Evolutionary conservation across 768 basidiomycete genomes (phyloP), one percentile per base, ranked within the genome.

Genomic region (Paxillus rubicundulus): DNA sequence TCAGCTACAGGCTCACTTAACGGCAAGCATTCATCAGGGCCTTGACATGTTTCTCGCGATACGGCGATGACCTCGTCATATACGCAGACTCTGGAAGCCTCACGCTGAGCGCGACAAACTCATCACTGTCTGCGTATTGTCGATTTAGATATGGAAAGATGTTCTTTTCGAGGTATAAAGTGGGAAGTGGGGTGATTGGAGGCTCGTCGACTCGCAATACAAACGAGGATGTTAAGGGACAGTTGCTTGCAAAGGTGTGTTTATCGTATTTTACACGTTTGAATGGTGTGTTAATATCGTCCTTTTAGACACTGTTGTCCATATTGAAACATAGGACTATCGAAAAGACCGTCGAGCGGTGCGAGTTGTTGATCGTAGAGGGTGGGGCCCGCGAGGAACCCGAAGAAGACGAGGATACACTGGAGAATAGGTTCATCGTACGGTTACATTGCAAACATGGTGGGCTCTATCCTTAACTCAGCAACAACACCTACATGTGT

Each of bases 361-460:
- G 89, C 62, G 89, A 90, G 59, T 64, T 93, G 46, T 80, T 82
- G 5, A 80, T 92, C 47, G 65, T 81, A 4, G 86, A 90, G 53
- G 76, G 72, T 38, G 78, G 76, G 8, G 57, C 67, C 13, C 52
- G 58, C n/a, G 59, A 62, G 9, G 68, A 70, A 4, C 63, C 71
- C 16, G 66, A 67, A 9, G 71, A 69, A 21, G 69, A 70, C 10
- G 64, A 66, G 54, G 87, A 90, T 57, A 74, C 79, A 44, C 72
- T 89, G 6, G 87, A 91, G 67, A 87, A 84, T 61, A 85, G 78
- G 60, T 71, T 92, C 47, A 75, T 88, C 28, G 72, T 92, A 36
- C 84, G 84, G 56, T 67, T 92, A 45, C 78, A 89, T 60, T 93
- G 91, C 68, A 92, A 92, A 74, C 87, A 92, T 58, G 91, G 90